Base-by-base conservation (phyloP, 768 basidiomycete genomes). In the Russula virescens region DNA sequence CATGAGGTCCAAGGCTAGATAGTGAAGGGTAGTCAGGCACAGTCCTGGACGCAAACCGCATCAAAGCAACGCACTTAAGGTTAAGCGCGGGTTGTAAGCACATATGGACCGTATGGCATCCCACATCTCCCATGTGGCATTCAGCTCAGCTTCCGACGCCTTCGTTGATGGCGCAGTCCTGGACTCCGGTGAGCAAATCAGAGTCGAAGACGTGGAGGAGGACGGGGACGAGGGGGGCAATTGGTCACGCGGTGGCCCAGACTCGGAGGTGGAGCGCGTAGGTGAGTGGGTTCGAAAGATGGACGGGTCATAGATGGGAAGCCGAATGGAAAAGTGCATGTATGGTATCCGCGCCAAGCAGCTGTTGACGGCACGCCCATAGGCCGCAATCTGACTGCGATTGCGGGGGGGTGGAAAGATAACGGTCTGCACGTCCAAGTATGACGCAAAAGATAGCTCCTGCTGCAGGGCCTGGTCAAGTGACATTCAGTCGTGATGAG, bases 51-150 rank as follows among this genome's bases (percentile, higher is more conserved):
- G 28, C 62, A 42, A 31, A 47, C n/a, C 16, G 35, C 35, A 42
- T 34, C 13, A 49, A 58, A 55, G 43, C 51, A 74, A 80, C 2
- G 67, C 72, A 93, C 91, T 87, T 60, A 91, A 71, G 2, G 87
- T 87, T 63, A 94, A 70, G 28, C 90, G 82, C 34, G 81, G 77
- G 70, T 83, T 85, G 73, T 94, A 96, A 61, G 87, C 87, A 73
- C 97, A 99, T 38, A 96, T 81, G 3, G 88, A 87, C 63, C 95
- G 81, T 61, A 99, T 91, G 51, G 88, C 81, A 73, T 98, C 97
- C 97, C 97, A 99, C 85, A 95, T 96, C 73, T 98, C 97, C 96
- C 97, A 99, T 0, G 90, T 92, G 7, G 79, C 81, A 68, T 86
- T 86, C 56, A 90, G 75, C 64, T 87, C 83, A 10, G 75, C 77